Base-by-base conservation (phyloP, 768 basidiomycete genomes). In the Serendipita sp. region DNA sequence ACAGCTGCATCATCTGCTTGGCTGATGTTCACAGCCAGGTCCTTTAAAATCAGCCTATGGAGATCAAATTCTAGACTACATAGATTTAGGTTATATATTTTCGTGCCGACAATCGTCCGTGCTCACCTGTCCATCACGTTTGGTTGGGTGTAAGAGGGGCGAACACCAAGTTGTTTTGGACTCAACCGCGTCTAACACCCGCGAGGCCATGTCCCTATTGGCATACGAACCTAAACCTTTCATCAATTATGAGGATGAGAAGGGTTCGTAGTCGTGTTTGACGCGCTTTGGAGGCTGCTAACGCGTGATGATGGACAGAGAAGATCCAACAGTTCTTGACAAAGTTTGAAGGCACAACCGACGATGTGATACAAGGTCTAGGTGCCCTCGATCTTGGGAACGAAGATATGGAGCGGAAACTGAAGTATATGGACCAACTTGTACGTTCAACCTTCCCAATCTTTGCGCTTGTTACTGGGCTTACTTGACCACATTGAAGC, bases 341-440 rank as follows among this genome's bases (percentile, higher is more conserved):
- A 51, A 83, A 79, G 51, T 92, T 83, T 76, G 81, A 83, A 69
- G 76, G 77, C 65, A 41, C 66, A 65, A 35, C 34, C 78, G 83
- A 86, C 73, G 88, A 89, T 70, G 74, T 91, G 63, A 79, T 80
- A 48, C 76, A 76, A 56, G 82, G 81, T 67, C 80, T 92, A 64
- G 87, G 85, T 38, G 81, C 83, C 71, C 84, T 93, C 72, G 82
- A 81, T 64, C 80, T 91, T 47, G 78, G 79, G 48, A 85, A 83
- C 52, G 75, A 76, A 65, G 75, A 77, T 71, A 44, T 66, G 72
- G 2, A 75, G 78, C 66, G 73, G 69, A 48, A 78, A 74, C 68
- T 83, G 23, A 94, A 93, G 75, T 96, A 96, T 73, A 86, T 89
- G 80, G 76, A 79, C 32, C 88, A 90, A 70, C 76, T 96, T 70